Percentiles rank a stretch among this genome's conserved stretches.
Evolutionary conservation across 257 asterid species (phyloP).

Genomic region (Ajuga chamaepitys): DNA sequence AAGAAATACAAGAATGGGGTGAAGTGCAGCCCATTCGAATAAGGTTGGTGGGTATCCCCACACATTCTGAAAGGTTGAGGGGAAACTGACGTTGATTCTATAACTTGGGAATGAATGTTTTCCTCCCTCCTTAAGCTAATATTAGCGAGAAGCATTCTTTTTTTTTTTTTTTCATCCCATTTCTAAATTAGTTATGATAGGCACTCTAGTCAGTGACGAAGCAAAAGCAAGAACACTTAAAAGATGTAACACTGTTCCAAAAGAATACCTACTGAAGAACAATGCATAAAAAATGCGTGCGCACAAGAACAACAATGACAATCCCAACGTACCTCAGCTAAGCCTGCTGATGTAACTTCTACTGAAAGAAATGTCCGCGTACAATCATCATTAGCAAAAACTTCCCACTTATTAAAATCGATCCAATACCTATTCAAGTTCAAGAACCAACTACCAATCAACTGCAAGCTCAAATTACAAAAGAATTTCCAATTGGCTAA

Average conservation of each 20-base stretch:
- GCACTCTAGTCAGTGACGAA: not conserved
- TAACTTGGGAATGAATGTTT: no score
- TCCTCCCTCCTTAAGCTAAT: no score
- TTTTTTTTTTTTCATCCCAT: not conserved
- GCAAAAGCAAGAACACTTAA: not conserved
- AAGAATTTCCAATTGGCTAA: not conserved
- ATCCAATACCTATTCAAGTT: constrained; percentile 62
- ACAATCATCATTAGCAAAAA: constrained; percentile 69
- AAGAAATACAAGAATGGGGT: not conserved
- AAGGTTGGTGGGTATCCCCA: not conserved
- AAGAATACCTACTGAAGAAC: not conserved
- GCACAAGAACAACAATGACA: not conserved
- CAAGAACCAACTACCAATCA: constrained; percentile 15
- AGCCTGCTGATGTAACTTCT: constrained; percentile 65
- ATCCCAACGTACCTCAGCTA: constrained; percentile 53
- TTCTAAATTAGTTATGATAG: not conserved
- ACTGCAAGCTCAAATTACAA: constrained; percentile 1
- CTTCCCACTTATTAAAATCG: constrained; percentile 78
- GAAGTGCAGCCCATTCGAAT: not conserved
- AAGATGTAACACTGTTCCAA: not conserved
- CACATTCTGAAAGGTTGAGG: not conserved
- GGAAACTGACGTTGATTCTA: not conserved
- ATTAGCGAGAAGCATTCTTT: no score
- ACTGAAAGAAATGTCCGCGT: constrained; percentile 78
- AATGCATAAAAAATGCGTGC: not conserved